Percentiles rank a stretch among this genome's conserved stretches.
Conservation (phyloP, 257 asterid species). For the Verbascum thapsus region DNA sequence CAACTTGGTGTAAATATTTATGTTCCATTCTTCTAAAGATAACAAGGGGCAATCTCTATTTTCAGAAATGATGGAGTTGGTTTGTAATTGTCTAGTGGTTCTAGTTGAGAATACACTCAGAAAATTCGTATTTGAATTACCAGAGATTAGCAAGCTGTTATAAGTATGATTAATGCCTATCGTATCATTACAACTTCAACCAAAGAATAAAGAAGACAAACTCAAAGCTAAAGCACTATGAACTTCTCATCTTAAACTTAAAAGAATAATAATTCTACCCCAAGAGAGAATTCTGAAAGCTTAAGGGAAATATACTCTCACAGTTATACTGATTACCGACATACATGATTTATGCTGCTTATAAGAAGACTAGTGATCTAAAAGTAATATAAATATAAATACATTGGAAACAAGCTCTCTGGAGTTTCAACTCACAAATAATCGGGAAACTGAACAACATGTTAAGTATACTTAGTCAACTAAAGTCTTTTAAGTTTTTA, state of each 20-base stretch:
- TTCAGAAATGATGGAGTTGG: neutral
- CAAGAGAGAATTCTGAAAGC: neutral
- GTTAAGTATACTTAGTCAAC: neutral
- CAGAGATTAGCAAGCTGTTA: conserved; percentile 4
- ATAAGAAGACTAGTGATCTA: neutral
- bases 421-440: neutral
- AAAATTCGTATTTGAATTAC: neutral
- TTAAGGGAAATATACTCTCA: neutral
- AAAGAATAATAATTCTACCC: neutral
- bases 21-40: neutral
- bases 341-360: neutral
- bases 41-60: neutral
- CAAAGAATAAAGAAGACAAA: conserved; percentile 1
- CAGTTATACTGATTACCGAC: neutral
- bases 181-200: neutral
- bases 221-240: neutral
- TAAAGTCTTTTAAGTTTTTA: no score
- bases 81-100: neutral
- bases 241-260: neutral
- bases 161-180: neutral
- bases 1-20: neutral
- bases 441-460: neutral
- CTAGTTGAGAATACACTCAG: neutral
- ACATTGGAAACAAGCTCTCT: conserved; percentile 5
- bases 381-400: neutral